phyloP scores from a whole-genome alignment of 2,329 filamentous ascomycete species.

The Alternaria postmessia region DNA sequence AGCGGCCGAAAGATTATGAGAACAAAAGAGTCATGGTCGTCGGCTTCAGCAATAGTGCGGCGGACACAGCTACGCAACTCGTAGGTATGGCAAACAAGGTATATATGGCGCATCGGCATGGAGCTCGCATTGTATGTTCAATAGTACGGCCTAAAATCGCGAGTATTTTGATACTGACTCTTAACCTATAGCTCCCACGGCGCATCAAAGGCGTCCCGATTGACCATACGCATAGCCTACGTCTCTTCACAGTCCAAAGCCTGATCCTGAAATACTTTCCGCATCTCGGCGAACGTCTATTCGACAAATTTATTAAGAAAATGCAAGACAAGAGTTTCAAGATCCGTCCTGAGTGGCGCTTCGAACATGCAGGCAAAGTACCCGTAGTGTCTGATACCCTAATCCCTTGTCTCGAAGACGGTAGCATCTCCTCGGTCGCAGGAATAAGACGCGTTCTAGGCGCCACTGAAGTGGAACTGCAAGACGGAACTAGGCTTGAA shows the following conservation, averaged over 20 bases:
- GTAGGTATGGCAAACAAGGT: constrained; percentile 29
- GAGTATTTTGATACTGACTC: background rate
- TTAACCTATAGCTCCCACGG: constrained; percentile 23
- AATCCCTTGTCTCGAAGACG: constrained; percentile 24
- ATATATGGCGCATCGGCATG: constrained; percentile 36
- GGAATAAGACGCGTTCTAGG: constrained; percentile 24
- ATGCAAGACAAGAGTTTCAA: constrained; percentile 34
- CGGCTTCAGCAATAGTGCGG: constrained; percentile 37
- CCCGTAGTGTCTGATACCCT: constrained; percentile 32
- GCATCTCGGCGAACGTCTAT: constrained; percentile 20
- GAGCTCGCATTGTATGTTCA: constrained; percentile 27
- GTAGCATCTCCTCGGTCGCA: constrained; percentile 26
- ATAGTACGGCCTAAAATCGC: background rate
- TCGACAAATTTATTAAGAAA: constrained; percentile 29
- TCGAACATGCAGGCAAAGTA: constrained; percentile 27
- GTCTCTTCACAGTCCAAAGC: constrained; percentile 21
- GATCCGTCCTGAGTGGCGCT: constrained; percentile 32
- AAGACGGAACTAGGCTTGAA: constrained; percentile 39
- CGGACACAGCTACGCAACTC: constrained; percentile 34
- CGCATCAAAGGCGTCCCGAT: constrained; percentile 21
- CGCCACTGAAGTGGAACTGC: constrained; percentile 33
- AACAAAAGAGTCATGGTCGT: constrained; percentile 34
- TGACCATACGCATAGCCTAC: constrained; percentile 25
- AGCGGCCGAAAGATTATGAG: constrained; percentile 20
- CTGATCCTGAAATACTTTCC: constrained; percentile 25